Evolutionary conservation across 1,284 basidiomycete genomes (phyloP).

Genomic region (Hymenochaete sp.): DNA sequence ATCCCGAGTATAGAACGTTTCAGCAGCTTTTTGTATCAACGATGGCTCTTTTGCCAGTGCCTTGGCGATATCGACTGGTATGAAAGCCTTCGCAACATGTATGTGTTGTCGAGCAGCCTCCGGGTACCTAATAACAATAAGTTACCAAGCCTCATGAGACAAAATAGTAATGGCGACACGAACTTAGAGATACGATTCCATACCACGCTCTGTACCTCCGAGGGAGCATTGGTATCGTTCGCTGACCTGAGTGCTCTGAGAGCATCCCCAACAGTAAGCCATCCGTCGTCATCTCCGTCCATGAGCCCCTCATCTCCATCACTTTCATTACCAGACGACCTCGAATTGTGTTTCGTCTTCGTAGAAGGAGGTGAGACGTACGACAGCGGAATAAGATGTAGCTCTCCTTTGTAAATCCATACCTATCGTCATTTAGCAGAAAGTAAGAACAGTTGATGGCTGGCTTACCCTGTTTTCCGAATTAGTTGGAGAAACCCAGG

Average conservation of each 20-base stretch:
- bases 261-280: conserved; percentile 58
- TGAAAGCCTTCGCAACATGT: conserved; percentile 71
- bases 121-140: conserved; percentile 53
- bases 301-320: conserved; percentile 34
- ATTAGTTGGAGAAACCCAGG: conserved; percentile 88
- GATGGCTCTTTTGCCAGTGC: conserved; percentile 57
- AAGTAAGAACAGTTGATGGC: conserved; percentile 30
- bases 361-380: conserved; percentile 59
- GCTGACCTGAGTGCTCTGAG: conserved; percentile 53
- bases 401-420: conserved; percentile 77
- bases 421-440: conserved; percentile 47
- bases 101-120: conserved; percentile 58
- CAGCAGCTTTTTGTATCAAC: conserved; percentile 78
- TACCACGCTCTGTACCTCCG: conserved; percentile 50
- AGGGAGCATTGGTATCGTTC: conserved; percentile 47
- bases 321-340: conserved; percentile 39
- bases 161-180: conserved; percentile 21
- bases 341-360: conserved; percentile 37
- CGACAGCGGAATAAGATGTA: conserved; percentile 81
- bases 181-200: conserved; percentile 65
- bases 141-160: conserved; percentile 13
- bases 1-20: conserved; percentile 91
- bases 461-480: conserved; percentile 76
- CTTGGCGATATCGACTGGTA: conserved; percentile 73
- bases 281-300: conserved; percentile 41